Evolutionary conservation across 1,139 yeast species (phyloP), one percentile per base, ranked within the genome.

Genomic region (Yamadazyma spencermartinsiae): DNA sequence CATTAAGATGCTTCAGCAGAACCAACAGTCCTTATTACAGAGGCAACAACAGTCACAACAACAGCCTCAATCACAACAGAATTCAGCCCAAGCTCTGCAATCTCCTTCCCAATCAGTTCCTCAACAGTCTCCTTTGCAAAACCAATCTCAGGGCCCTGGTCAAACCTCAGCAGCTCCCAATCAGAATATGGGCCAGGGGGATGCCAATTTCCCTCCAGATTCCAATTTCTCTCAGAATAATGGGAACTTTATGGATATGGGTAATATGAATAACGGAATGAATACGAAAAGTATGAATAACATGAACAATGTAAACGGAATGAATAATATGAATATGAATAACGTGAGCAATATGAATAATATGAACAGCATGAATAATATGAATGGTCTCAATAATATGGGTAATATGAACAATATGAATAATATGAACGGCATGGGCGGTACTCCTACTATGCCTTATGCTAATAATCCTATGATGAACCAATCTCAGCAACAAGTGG

Each of bases 1-100:
- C 38, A 63, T 80, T 43, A 76, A 76, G 51, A 69, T 65, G 37
- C 74, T 80, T 41, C 81, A 80, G 34, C 58, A 56, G 37, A 54
- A 48, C 34, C 63, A 58, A 35, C 56, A 55, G 26, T 35, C 39
- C 7, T 21, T 35, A 24, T 11, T 34, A 14, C 55, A 50, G 36
- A 42, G 51, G 30, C 57, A 51, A 31, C 55, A 51, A 34, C 55
- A 51, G 34, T 44, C 34, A 25, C 49, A 23, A 30, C 40, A 27
- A 24, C 49, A 40, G 37, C 44, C 36, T 23, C 41, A 33, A n/a
- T 35, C 31, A 16, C 37, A 35, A 10, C 36, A 33, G 17, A 36
- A 20, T 6, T 24, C 33, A 17, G 20, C 26, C 2, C 41, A 42
- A 38, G 16, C 46, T 18, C 45, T 25, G 30, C 45, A 36, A 31